Evolutionary conservation across 768 basidiomycete species (phyloP).

Genomic region (Tricholomella constricta): DNA sequence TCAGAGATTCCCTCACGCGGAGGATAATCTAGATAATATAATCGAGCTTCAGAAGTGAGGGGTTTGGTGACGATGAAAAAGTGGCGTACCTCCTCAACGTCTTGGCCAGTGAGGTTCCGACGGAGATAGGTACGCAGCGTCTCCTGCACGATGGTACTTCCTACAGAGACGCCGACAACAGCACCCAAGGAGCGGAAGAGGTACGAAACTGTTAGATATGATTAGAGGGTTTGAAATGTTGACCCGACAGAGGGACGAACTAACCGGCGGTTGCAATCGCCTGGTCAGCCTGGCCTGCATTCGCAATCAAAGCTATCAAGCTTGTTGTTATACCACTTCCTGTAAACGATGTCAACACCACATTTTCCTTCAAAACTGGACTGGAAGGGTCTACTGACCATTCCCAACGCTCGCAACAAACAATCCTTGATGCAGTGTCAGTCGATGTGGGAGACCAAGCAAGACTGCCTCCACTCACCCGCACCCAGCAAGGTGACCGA

Average conservation of each 20-base stretch:
- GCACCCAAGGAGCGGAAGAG: slow-evolving; percentile 67
- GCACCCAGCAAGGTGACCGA: slow-evolving; percentile 40
- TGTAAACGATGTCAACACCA: slow-evolving; percentile 18
- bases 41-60: background rate
- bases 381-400: slow-evolving; percentile 25
- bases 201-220: slow-evolving; percentile 50
- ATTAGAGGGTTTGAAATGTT: background rate
- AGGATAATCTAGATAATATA: slow-evolving; percentile 40
- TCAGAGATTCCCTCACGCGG: slow-evolving; percentile 51
- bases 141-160: slow-evolving; percentile 57
- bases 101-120: slow-evolving; percentile 40
- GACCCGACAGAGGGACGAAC: slow-evolving; percentile 8
- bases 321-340: slow-evolving; percentile 57
- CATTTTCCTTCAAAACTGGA: too few species aligned
- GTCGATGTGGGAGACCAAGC: background rate
- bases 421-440: slow-evolving; percentile 28
- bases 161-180: slow-evolving; percentile 57
- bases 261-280: slow-evolving; percentile 66
- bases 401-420: slow-evolving; percentile 40
- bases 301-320: slow-evolving; percentile 61
- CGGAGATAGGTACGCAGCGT: slow-evolving; percentile 47
- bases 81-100: slow-evolving; percentile 61
- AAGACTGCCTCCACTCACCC: slow-evolving; percentile 34
- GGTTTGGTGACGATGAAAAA: background rate
- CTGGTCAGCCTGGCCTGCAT: slow-evolving; percentile 61